Conservation (phyloP, 306 rosid genomes). For the Hippophae rhamnoides region DNA sequence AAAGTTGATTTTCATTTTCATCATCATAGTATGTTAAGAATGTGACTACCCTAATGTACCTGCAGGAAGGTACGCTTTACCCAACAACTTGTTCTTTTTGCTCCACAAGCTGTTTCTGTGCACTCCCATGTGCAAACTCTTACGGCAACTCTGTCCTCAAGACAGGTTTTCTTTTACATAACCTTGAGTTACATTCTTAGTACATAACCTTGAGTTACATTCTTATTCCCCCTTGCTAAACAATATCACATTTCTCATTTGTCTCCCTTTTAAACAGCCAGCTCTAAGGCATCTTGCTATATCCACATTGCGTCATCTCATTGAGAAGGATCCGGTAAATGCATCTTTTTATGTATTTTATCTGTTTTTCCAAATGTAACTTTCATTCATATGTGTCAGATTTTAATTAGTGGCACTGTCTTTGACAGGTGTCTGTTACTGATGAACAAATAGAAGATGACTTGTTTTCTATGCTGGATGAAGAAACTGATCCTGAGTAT, state of each 20-base stretch:
- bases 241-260: neutral
- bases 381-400: slow-evolving; percentile 7
- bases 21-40: slow-evolving; percentile 2
- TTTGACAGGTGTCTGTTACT: slow-evolving; percentile 63
- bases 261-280: slow-evolving; percentile 49
- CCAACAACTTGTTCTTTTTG: slow-evolving; percentile 95
- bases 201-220: neutral
- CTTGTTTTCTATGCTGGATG: slow-evolving; percentile 89
- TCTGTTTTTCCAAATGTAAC: slow-evolving; percentile 12
- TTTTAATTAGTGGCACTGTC: slow-evolving; percentile 21
- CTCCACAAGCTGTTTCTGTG: slow-evolving; percentile 95
- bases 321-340: slow-evolving; percentile 90
- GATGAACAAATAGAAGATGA: slow-evolving; percentile 84
- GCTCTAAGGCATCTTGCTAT: slow-evolving; percentile 87
- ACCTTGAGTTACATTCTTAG: slow-evolving; percentile 10
- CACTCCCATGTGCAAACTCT: slow-evolving; percentile 55
- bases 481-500: slow-evolving; percentile 95
- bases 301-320: slow-evolving; percentile 85
- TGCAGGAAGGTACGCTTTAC: slow-evolving; percentile 92
- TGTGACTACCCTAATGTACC: slow-evolving; percentile 9
- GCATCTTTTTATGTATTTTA: slow-evolving; percentile 7
- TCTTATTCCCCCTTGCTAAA: slow-evolving; percentile 12
- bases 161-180: slow-evolving; percentile 47
- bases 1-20: neutral
- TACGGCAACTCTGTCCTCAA: slow-evolving; percentile 41